Conservation (phyloP, 1,139 yeast species). For the Meyerozyma athensensis region DNA sequence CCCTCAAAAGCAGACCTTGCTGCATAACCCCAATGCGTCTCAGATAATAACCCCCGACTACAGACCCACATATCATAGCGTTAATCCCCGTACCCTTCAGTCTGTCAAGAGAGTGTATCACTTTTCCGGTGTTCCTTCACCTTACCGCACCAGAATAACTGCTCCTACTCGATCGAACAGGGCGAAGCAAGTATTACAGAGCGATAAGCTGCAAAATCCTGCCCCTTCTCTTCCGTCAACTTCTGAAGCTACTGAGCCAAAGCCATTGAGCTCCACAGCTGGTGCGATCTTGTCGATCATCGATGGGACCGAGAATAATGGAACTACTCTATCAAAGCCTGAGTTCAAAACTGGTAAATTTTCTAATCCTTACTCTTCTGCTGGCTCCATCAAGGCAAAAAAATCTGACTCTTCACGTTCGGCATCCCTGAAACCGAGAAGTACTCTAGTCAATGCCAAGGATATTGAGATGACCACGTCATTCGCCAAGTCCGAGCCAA, state of each 20-base stretch:
- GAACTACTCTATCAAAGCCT: slow-evolving; percentile 8
- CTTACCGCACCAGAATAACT: slow-evolving; percentile 51
- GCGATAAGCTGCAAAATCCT: background rate
- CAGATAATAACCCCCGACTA: slow-evolving; percentile 36
- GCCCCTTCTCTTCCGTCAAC: background rate
- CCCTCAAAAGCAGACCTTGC: slow-evolving; percentile 1
- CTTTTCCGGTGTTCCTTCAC: slow-evolving; percentile 62
- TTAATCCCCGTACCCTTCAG: slow-evolving; percentile 22
- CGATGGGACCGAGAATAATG: slow-evolving; percentile 29
- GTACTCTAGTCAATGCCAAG: slow-evolving; percentile 46
- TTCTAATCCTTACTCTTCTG: slow-evolving; percentile 4
- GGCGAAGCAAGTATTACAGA: slow-evolving; percentile 11
- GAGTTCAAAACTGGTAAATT: slow-evolving; percentile 3
- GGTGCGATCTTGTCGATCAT: slow-evolving; percentile 58
- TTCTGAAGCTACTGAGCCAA: background rate
- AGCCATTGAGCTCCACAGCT: slow-evolving; percentile 59
- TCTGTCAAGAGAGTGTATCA: slow-evolving; percentile 52
- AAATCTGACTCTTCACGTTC: background rate
- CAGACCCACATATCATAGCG: slow-evolving; percentile 33
- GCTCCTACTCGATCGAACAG: slow-evolving; percentile 19
- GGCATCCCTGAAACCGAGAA: slow-evolving; percentile 17
- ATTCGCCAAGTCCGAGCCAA: slow-evolving; percentile 29
- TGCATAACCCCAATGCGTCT: slow-evolving; percentile 8
- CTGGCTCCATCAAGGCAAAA: background rate
- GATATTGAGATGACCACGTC: slow-evolving; percentile 35